phyloP scores from a whole-genome alignment of 2,329 filamentous ascomycete genomes.

The Sarocladiaceae sp. region DNA sequence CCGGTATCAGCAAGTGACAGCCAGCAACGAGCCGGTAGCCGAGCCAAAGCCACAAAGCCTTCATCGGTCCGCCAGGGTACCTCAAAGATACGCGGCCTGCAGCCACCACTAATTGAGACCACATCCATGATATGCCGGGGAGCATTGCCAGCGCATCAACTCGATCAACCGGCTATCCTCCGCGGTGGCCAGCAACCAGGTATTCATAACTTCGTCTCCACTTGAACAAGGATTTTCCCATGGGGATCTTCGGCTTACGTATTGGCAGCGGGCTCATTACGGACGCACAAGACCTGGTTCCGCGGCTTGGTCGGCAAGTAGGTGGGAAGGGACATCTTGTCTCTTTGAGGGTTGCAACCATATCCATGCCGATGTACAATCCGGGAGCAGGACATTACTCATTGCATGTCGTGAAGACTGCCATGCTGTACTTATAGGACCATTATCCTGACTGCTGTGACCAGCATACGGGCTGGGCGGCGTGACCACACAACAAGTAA shows the following conservation, averaged over 20 bases:
- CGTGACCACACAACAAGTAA: too few species aligned
- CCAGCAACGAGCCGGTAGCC: too few species aligned
- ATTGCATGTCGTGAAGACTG: too few species aligned
- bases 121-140: not conserved
- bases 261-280: not conserved
- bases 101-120: not conserved
- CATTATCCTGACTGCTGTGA: too few species aligned
- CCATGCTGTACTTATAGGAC: too few species aligned
- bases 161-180: not conserved
- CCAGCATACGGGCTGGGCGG: too few species aligned
- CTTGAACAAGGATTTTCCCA: not conserved
- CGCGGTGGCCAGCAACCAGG: constrained; percentile 4
- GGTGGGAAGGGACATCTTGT: not conserved
- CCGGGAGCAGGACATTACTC: too few species aligned
- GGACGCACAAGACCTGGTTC: not conserved
- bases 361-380: not conserved
- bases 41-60: too few species aligned
- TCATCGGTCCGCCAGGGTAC: not conserved
- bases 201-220: not conserved
- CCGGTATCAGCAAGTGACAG: not conserved
- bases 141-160: not conserved
- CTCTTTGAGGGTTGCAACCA: not conserved
- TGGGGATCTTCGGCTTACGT: too few species aligned
- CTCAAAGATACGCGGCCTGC: not conserved
- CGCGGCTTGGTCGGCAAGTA: not conserved